These are phyloP conservation scores for Loxodes magnus DNA, from an alignment of 73 alveolate species.

Conservation along the genomic window DNA sequence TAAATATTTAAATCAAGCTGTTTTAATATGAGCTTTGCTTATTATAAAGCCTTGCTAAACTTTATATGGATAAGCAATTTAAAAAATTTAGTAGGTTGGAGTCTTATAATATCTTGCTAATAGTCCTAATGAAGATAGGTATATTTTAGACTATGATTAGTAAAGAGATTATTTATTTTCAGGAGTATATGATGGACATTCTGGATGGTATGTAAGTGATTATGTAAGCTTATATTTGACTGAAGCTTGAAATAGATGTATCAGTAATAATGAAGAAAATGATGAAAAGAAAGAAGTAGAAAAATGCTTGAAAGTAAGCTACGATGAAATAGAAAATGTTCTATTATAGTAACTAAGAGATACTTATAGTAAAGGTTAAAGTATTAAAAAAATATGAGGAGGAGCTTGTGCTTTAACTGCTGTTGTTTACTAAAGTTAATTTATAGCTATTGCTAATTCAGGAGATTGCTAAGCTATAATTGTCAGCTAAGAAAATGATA, in stretches of 20 bases:
- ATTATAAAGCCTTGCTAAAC: no score
- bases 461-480: slow-evolving; percentile 91
- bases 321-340: slow-evolving; percentile 62
- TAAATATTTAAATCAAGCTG: no score
- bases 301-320: slow-evolving; percentile 48
- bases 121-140: no score
- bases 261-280: slow-evolving; percentile 16
- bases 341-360: slow-evolving; percentile 45
- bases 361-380: slow-evolving; percentile 49
- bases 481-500: slow-evolving; percentile 40
- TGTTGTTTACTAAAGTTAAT: slow-evolving; percentile 52
- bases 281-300: slow-evolving; percentile 32
- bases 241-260: slow-evolving; percentile 29
- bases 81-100: no score
- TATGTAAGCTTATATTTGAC: slow-evolving; percentile 54
- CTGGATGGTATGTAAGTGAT: no score
- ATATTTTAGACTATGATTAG: no score
- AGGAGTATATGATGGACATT: no score
- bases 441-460: slow-evolving; percentile 70
- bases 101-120: no score
- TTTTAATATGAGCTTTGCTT: no score
- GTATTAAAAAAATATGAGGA: slow-evolving; percentile 43
- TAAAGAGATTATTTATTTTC: no score
- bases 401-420: slow-evolving; percentile 85
- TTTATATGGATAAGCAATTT: no score